These are phyloP conservation scores for Pythium volutum DNA, from an alignment of 352 stramenopile genomes.

Conservation along the genomic window DNA sequence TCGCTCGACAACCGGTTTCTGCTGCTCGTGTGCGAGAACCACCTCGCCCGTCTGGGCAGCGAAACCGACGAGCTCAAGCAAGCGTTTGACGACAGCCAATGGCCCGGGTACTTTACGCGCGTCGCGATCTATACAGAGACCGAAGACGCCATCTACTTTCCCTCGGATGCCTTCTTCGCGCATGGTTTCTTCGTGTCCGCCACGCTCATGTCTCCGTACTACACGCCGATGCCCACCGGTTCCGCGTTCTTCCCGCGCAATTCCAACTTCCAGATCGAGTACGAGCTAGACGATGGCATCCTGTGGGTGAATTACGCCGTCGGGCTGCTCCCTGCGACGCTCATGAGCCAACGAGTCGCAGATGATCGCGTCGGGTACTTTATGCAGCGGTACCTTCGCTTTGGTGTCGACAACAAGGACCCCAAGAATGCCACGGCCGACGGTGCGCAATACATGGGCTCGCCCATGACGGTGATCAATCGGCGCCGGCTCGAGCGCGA, in stretches of 20 bases:
- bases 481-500: conserved; percentile 57
- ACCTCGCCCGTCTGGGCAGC: conserved; percentile 35
- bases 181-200: conserved; percentile 79
- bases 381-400: conserved; percentile 53
- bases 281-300: conserved; percentile 54
- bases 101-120: conserved; percentile 52
- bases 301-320: conserved; percentile 70
- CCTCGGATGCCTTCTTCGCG: conserved; percentile 44
- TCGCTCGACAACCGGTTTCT: conserved; percentile 34
- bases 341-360: conserved; percentile 48
- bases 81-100: conserved; percentile 62
- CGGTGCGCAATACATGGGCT: conserved; percentile 50
- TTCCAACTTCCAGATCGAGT: conserved; percentile 69
- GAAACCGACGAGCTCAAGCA: conserved; percentile 46
- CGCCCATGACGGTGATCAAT: conserved; percentile 65
- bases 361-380: conserved; percentile 87
- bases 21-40: conserved; percentile 55
- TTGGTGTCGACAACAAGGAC: conserved; percentile 41
- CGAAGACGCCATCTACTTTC: conserved; percentile 48
- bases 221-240: conserved; percentile 22
- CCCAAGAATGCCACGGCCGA: conserved; percentile 28
- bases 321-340: conserved; percentile 54
- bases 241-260: conserved; percentile 60
- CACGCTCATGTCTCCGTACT: conserved; percentile 40
- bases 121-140: conserved; percentile 65